phyloP scores from a whole-genome alignment of 192 early-diverging fungal genomes.

The Ambispora gerdemannii region DNA sequence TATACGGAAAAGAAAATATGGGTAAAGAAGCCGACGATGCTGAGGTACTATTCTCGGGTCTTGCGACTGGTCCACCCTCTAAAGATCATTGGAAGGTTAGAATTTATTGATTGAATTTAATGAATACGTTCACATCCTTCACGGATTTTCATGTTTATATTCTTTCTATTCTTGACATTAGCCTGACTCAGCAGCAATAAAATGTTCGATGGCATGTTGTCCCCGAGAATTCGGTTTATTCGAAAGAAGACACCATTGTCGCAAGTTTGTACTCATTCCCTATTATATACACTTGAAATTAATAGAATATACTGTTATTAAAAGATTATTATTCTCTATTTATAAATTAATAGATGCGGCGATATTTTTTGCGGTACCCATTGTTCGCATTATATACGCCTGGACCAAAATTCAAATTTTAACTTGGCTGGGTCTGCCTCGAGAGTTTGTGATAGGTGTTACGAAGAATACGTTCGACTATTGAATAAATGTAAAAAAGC shows the following conservation, averaged over 20 bases:
- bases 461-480: not conserved
- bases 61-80: not conserved
- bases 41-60: not conserved
- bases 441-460: constrained; percentile 38
- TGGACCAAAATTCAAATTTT: constrained; percentile 38
- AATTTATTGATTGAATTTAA: not conserved
- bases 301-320: no score
- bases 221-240: constrained; percentile 34
- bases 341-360: constrained; percentile 34
- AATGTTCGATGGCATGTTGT: constrained; percentile 35
- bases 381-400: constrained; percentile 39
- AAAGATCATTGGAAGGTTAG: constrained; percentile 20
- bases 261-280: constrained; percentile 13
- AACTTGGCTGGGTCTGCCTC: constrained; percentile 32
- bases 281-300: no score
- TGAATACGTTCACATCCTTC: not conserved
- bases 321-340: not conserved
- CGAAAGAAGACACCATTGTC: constrained; percentile 43
- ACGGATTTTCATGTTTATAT: not conserved
- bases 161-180: not conserved
- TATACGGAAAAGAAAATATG: not conserved
- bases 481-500: not conserved
- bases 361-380: constrained; percentile 41
- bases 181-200: constrained; percentile 36
- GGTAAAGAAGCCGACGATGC: not conserved